Evolutionary conservation across 805 yeast species (phyloP), one percentile per base, ranked within the genome.

Genomic region (Cyberlindnera euphorbiae): DNA sequence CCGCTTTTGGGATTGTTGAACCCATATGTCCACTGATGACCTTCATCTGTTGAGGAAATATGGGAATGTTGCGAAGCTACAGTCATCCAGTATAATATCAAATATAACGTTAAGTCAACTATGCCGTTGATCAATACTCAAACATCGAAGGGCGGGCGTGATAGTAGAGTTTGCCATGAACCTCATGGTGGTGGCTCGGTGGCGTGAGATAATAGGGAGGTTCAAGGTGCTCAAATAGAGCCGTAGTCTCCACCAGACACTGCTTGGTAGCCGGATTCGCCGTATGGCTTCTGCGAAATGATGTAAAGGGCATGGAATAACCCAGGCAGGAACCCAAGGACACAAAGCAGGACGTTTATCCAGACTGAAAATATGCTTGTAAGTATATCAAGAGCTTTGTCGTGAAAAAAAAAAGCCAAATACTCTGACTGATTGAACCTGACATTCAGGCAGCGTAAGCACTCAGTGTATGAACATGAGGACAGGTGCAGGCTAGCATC

Each of bases 271-370:
- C 50, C 44, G 6, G 45, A 33, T 28, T 56, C 56, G 26, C 56
- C 58, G 38, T 57, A 65, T 7, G 85, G 83, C 45, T 76, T 71
- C 31, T 60, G 58, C 39, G 77, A 62, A 37, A 82, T 79, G 39
- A 82, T 73, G 55, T 79, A 82, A 59, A 79, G 68, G 5, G 83
- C 68, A 56, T 82, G 90, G 29, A 82, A 58, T 33, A 81, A 62
- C 4, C 88, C 88, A 0, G 90, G 90, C 39, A 82, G 59, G 55
- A 72, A 77, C 3, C 88, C 85, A 22, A 82, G 59, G 8, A 78
- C 33, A 45, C 79, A 76, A 28, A 82, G 63, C 18, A 75, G 56
- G 27, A 82, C 64, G 54, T 82, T 82, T 42, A 82, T 73, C 62
- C 71, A 63, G 46, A 69, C 66, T 60, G 17, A 4, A 8, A 7